Evolutionary conservation across 2,329 filamentous ascomycete species (phyloP).

Genomic region (Pseudocercospora pini-densiflorae): DNA sequence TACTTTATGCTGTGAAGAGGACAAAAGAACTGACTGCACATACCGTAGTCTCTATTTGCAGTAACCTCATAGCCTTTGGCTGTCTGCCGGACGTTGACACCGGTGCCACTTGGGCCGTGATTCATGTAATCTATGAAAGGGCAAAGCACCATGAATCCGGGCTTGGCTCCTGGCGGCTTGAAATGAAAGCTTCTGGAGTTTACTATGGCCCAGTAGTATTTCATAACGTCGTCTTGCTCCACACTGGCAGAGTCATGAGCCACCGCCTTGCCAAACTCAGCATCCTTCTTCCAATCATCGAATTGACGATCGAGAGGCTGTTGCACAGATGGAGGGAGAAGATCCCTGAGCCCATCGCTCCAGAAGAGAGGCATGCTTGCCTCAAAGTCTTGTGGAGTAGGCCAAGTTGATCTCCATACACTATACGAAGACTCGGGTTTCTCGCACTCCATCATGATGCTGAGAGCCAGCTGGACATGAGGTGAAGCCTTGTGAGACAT

Average conservation of each 20-base stretch:
- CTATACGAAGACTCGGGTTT: slow-evolving; percentile 14
- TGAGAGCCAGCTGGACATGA: slow-evolving; percentile 72
- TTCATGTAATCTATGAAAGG: slow-evolving; percentile 77
- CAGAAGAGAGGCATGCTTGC: slow-evolving; percentile 63
- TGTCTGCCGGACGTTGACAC: slow-evolving; percentile 60
- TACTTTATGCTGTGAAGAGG: too few relatives aligned
- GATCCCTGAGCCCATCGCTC: slow-evolving; percentile 47
- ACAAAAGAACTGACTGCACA: background rate
- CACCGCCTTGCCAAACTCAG: slow-evolving; percentile 6
- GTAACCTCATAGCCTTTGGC: slow-evolving; percentile 59
- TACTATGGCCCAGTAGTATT: slow-evolving; percentile 64
- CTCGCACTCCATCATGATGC: slow-evolving; percentile 27
- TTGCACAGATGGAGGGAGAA: slow-evolving; percentile 44
- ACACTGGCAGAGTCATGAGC: background rate
- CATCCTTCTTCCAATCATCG: slow-evolving; percentile 37
- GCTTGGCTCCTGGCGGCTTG: slow-evolving; percentile 50
- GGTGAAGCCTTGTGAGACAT: slow-evolving; percentile 30
- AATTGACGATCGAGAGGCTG: slow-evolving; percentile 38
- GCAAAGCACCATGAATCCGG: slow-evolving; percentile 70
- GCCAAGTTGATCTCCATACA: slow-evolving; percentile 54
- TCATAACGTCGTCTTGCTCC: slow-evolving; percentile 43
- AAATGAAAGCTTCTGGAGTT: slow-evolving; percentile 66
- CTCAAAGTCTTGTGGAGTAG: slow-evolving; percentile 63
- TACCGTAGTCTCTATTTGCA: slow-evolving; percentile 56
- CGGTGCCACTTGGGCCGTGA: slow-evolving; percentile 47